Conservation (phyloP, 179 eudicot genomes). For the Heliamphora pulchella region DNA sequence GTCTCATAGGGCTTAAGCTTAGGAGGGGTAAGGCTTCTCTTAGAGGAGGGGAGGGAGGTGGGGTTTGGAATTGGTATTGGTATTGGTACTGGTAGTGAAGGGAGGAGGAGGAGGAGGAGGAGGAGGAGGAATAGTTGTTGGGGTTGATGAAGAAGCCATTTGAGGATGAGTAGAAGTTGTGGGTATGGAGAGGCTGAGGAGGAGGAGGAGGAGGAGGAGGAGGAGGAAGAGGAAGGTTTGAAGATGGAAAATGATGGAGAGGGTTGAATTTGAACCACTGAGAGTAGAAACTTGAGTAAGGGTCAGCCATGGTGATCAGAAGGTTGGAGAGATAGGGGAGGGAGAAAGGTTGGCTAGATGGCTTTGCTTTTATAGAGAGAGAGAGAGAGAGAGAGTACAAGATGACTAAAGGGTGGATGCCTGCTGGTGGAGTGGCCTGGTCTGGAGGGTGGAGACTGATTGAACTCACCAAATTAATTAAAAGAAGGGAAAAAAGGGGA, state of each 20-base stretch:
- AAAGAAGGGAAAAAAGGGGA: background rate
- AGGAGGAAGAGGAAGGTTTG: constrained; percentile 9
- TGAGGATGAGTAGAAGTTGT: constrained; percentile 13
- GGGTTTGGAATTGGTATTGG: background rate
- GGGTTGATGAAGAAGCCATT: constrained; percentile 1
- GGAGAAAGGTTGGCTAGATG: constrained; percentile 19
- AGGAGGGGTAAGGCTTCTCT: constrained; percentile 56
- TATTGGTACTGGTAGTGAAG: too few species aligned
- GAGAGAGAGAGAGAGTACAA: constrained; percentile 21
- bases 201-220: constrained; percentile 14
- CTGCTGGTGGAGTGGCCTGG: background rate
- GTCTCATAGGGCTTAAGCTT: constrained; percentile 27
- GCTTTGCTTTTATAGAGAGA: constrained; percentile 28
- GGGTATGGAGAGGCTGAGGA: constrained; percentile 6
- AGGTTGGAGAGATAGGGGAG: background rate
- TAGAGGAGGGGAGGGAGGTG: constrained; percentile 33
- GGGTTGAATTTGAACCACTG: constrained; percentile 36
- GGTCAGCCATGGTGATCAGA: constrained; percentile 42
- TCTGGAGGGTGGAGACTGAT: constrained; percentile 5
- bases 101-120: too few species aligned
- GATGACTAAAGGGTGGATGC: constrained; percentile 18
- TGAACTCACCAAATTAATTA: constrained; percentile 7
- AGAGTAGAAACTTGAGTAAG: constrained; percentile 37
- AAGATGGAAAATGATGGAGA: constrained; percentile 26
- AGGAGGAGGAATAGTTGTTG: background rate